Percentiles rank a stretch among this genome's conserved stretches.
Conservation (phyloP, 1,284 basidiomycete genomes). For the Trichosporon faecale region DNA sequence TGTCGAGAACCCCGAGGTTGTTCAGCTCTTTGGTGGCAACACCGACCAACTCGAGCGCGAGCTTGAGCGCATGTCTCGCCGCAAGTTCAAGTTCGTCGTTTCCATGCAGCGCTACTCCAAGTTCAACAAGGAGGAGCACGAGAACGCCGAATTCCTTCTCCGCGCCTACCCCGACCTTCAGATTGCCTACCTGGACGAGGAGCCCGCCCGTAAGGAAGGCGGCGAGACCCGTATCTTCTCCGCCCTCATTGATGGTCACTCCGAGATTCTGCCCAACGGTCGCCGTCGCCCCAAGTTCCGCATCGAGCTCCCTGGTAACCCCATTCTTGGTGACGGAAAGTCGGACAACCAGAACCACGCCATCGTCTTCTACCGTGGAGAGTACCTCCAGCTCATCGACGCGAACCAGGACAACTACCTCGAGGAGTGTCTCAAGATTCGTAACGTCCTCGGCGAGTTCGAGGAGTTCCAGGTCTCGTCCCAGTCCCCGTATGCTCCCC, state of each 20-base stretch:
- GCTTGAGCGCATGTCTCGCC: conserved; percentile 91
- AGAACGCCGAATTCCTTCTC: conserved; percentile 96
- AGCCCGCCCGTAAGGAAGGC: conserved; percentile 87
- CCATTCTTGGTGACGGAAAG: conserved; percentile 97
- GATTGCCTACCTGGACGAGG: conserved; percentile 97
- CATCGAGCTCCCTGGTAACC: conserved; percentile 96
- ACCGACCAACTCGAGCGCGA: conserved; percentile 96
- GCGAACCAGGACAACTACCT: conserved; percentile 99
- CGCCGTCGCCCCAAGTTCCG: conserved; percentile 94
- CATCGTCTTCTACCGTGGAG: conserved; percentile 97
- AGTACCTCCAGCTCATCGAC: conserved; percentile 98
- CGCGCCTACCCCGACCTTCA: conserved; percentile 99
- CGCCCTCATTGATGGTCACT: conserved; percentile 94
- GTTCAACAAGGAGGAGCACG: conserved; percentile 99
- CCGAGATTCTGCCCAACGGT: conserved; percentile 86
- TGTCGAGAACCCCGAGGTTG: conserved; percentile 98
- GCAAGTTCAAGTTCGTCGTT: conserved; percentile 99
- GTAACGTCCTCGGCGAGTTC: conserved; percentile 96
- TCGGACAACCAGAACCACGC: conserved; percentile 99
- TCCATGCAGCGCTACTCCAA: conserved; percentile 99
- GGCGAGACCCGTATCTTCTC: conserved; percentile 95
- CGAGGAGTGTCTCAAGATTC: conserved; percentile 98
- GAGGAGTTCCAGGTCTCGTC: conserved; percentile 85
- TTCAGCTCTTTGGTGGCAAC: conserved; percentile 94
- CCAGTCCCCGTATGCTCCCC: conserved; percentile 82